Base-by-base conservation (phyloP, 192 early-diverging fungal species). In the Allomyces macrogynus region DNA sequence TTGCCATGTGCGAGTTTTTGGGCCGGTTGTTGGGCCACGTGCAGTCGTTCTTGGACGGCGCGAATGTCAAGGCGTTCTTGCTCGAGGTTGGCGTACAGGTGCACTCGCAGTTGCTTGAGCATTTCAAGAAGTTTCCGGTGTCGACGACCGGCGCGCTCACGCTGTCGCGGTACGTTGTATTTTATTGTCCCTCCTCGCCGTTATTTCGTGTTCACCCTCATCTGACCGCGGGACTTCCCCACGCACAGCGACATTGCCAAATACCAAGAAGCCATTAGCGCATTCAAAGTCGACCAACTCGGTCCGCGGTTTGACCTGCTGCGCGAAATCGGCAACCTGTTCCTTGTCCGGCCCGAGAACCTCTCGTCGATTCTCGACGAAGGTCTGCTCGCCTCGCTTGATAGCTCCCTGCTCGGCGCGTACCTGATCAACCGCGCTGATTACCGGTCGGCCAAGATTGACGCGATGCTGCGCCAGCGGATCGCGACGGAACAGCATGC, bases 251-350 rank as follows among this genome's bases (percentile, higher is more conserved):
- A 99, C 70, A 84, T 99, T 62, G 83, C 92, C 7, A 89, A 84
- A 68, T 99, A 99, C 74, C 94, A 90, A 71, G 88, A 97, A 75
- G 72, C 81, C 0, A 82, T 99, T 44, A 71, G 77, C 61, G 67
- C 72, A 12, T 97, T 93, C 76, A 84, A 83, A 44, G 78, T 90
- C 22, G 74, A 86, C 3, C 67, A 71, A 24, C 71, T 99, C 14
- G 81, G 84, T 65, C 90, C 92, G 63, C 84, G 89, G 27, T 95
- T 95, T 70, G 86, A 89, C 65, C 82, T 93, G 74, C 71, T 99
- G 7, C 87, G 89, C 61, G 89, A 99, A 67, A 74, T 99, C 16
- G 90, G 89, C 65, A 97, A 91, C 66, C 80, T 99, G 3, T 99
- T 91, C 68, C 72, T 95, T 26, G 92, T 93, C 23, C 89, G 89